Base-by-base conservation (phyloP, 1,139 yeast genomes). In the Dujonia santamariae region DNA sequence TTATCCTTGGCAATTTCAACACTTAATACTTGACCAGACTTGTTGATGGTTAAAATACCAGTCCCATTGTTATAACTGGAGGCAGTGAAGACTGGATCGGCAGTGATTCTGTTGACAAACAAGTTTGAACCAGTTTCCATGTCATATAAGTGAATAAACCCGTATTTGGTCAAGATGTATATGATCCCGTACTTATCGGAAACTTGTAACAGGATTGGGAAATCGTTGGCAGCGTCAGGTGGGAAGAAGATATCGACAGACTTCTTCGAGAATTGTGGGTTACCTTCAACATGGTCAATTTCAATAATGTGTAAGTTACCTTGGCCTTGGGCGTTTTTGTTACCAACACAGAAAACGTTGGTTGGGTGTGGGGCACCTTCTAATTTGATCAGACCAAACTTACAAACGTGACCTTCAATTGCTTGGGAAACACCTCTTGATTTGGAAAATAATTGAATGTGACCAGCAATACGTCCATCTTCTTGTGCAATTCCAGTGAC, bases 351-450 rank as follows among this genome's bases (percentile, higher is more conserved):
- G 59, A 94, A 92, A 25, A 92, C 80, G 61, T 87, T 88, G 33
- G 96, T 85, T 39, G 90, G 94, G 23, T 71, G 61, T 17, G 79
- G 50, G 29, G 90, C 87, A 34, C 90, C 92, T 37, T 78, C 82
- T 47, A 90, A 70, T 45, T 80, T 73, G 44, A 92, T 62, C 39
- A 75, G 69, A 35, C 96, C 90, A 63, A 94, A 94, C 34, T 81
- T 80, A 40, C 96, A 92, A 37, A 95, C 97, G 60, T 94, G 98
- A 47, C 98, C 98, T 56, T 94, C 97, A 51, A 94, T 87, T 19
- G 96, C 94, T 67, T 94, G 99, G 13, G 97, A 88, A 33, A 90
- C 87, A 54, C 85, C 84, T 61, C 97, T 81, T 38, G 82, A 79
- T 56, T 81, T 84, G 40, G 96, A 85, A 63, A 72, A 94, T 44